Conservation (phyloP, 805 yeast species). For the Hanseniaspora valbyensis region DNA sequence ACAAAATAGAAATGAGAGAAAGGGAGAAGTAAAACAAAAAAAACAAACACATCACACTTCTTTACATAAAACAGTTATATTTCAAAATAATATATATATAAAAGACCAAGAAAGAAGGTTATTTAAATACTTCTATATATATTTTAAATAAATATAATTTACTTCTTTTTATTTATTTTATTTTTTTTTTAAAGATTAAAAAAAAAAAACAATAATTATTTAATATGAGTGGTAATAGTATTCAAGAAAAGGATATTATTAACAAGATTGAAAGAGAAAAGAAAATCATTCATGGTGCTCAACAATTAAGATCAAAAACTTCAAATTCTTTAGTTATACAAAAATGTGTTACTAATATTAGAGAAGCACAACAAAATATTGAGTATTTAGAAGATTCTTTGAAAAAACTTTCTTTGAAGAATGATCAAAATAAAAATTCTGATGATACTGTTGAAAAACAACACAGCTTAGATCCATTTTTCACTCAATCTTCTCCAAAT, state of each 20-base stretch:
- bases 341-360: slow-evolving; percentile 77
- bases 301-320: slow-evolving; percentile 66
- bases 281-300: slow-evolving; percentile 80
- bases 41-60: too few relatives aligned
- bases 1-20: too few relatives aligned
- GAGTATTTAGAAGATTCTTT: slow-evolving; percentile 76
- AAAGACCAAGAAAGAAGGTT: too few relatives aligned
- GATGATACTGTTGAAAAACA: slow-evolving; percentile 16
- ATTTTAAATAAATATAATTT: too few relatives aligned
- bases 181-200: too few relatives aligned
- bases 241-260: slow-evolving; percentile 49
- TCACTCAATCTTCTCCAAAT: slow-evolving; percentile 11
- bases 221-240: neutral
- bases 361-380: slow-evolving; percentile 85
- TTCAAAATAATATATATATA: too few relatives aligned
- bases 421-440: slow-evolving; percentile 9
- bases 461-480: slow-evolving; percentile 13
- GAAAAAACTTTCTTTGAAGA: slow-evolving; percentile 37
- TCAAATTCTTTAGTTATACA: slow-evolving; percentile 73
- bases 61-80: too few relatives aligned
- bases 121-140: too few relatives aligned
- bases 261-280: slow-evolving; percentile 80
- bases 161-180: too few relatives aligned
- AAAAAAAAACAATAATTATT: too few relatives aligned
- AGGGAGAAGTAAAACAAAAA: too few relatives aligned